Evolutionary conservation across 1,139 yeast species (phyloP), one percentile per base, ranked within the genome.

Genomic region (Pichia sp.): DNA sequence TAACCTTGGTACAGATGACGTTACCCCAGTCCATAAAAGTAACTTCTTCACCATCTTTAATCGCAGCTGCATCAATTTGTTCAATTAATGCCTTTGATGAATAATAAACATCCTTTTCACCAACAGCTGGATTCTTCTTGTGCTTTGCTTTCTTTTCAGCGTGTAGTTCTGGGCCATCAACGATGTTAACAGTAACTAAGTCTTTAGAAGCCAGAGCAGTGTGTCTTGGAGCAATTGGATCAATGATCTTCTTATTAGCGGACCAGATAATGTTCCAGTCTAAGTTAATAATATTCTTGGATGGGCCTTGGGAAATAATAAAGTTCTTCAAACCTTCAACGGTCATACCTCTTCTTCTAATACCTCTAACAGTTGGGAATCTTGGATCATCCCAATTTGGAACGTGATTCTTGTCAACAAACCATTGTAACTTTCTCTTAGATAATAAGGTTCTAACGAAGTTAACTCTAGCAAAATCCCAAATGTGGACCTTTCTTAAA

Each of bases 1-100:
- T 66, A 57, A 89, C 76, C 65, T 79, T 78, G 54, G 84, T 74
- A 52, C 89, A 69, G 52, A 91, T 83, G 42, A 82, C 87, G 61
- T 91, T 91, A 74, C 97, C 97, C 98, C 98, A 91, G 68, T 91
- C 97, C 98, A 91, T 91, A 59, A 91, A 76, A 31, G 97, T 91
- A 48, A 89, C 74, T 69, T 91, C 97, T 68, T 91, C 97, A 43
- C 76, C 81, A 37, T 69, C 78, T 43, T 73, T 77, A 44, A 67
- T 63, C 48, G 85, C 69, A 24, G 80, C 69, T 42, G 96, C 97
- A 66, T 91, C 98, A 26, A 73, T 93, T 67, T 86, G 95, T 61
- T 89, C 97, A 57, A 91, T 74, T 57, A 87, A 67, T 37, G 84
- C 72, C 44, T 76, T 68, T 49, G 78, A 70, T 53, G 78, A 67